Evolutionary conservation across 2,329 filamentous ascomycete species (phyloP).

Genomic region (Fusarium sp.): DNA sequence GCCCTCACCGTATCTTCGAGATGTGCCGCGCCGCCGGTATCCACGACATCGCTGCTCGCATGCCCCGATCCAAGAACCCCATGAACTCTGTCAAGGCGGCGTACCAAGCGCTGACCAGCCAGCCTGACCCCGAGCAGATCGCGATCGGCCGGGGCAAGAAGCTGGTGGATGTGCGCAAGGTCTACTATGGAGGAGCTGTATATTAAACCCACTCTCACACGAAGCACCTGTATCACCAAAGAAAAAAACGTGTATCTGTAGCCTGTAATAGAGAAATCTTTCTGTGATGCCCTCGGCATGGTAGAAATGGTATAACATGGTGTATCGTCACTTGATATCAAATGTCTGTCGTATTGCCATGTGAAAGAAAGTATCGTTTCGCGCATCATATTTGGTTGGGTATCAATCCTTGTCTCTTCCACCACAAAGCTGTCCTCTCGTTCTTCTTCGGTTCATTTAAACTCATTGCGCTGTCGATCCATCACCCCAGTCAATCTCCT

Average conservation of each 20-base stretch:
- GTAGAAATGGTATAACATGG: constrained; percentile 7
- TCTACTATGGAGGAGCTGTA: constrained; percentile 89
- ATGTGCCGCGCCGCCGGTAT: constrained; percentile 90
- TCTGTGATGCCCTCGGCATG: constrained; percentile 11
- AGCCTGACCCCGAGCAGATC: constrained; percentile 88
- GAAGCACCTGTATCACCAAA: constrained; percentile 35
- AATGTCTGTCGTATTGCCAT: constrained; percentile 9
- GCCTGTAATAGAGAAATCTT: constrained; percentile 31
- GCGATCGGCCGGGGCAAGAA: constrained; percentile 91
- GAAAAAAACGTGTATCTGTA: constrained; percentile 36
- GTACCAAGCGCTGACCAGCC: constrained; percentile 81
- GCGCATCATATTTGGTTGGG: constrained; percentile 21
- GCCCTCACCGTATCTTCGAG: constrained; percentile 91
- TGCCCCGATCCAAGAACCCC: constrained; percentile 87
- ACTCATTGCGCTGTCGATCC: constrained; percentile 49
- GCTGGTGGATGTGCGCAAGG: constrained; percentile 93
- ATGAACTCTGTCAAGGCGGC: constrained; percentile 98
- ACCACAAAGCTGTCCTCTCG: background rate
- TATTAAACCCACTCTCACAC: constrained; percentile 52
- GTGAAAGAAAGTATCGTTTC: constrained; percentile 17
- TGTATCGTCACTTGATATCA: constrained; percentile 25
- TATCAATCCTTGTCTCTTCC: constrained; percentile 25
- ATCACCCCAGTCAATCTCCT: constrained; percentile 83
- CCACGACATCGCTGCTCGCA: constrained; percentile 82
- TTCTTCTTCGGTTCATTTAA: background rate